Conservation (phyloP, 257 asterid genomes). For the Knoxia roxburghii region DNA sequence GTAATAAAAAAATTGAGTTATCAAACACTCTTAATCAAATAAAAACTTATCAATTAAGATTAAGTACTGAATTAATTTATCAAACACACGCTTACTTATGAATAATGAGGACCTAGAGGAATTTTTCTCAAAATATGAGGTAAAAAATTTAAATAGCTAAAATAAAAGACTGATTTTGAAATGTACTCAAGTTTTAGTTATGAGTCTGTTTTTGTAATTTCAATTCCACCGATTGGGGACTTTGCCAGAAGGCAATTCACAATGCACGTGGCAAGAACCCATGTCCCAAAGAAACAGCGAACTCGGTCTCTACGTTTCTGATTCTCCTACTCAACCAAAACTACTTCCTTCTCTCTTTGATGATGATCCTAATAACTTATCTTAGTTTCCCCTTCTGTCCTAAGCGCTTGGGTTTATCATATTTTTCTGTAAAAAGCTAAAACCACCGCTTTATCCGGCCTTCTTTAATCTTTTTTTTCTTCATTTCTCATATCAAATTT, state of each 20-base stretch:
- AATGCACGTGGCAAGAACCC: slow-evolving; percentile 11
- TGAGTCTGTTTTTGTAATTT: not conserved
- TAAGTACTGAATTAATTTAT: too few species aligned
- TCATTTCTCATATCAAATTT: not conserved
- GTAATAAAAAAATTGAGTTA: too few species aligned
- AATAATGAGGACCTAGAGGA: too few species aligned
- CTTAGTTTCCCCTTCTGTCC: not conserved
- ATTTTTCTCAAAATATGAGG: too few species aligned
- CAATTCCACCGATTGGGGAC: not conserved
- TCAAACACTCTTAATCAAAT: too few species aligned
- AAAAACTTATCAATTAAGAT: too few species aligned
- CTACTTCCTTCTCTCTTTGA: slow-evolving; percentile 3
- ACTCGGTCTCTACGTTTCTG: slow-evolving; percentile 27
- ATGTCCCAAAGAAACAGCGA: slow-evolving; percentile 18
- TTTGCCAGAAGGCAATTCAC: too few species aligned
- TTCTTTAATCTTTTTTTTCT: not conserved
- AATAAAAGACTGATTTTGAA: too few species aligned
- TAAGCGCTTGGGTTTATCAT: slow-evolving; percentile 1
- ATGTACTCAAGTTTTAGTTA: too few species aligned
- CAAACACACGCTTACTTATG: too few species aligned
- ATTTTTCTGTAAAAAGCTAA: not conserved
- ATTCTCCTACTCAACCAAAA: slow-evolving; percentile 32
- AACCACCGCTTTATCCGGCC: not conserved
- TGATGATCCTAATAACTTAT: slow-evolving; percentile 1
- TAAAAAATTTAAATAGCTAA: too few species aligned